Percentiles rank a stretch among this genome's conserved stretches.
Conservation (phyloP, 768 basidiomycete genomes). For the Lepiota subincarnata region DNA sequence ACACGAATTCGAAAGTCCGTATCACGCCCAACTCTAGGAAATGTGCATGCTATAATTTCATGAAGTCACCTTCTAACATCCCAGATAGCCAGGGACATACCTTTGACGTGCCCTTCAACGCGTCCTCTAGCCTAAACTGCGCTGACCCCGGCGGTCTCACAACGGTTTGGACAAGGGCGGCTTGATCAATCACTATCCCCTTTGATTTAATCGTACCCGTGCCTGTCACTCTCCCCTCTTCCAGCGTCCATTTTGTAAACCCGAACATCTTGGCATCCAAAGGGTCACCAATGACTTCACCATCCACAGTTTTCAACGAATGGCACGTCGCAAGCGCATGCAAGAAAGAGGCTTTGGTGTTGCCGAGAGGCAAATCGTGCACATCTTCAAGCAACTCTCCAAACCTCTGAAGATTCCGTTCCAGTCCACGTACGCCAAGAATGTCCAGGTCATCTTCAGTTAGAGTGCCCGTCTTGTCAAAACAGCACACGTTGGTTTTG, state of each 20-base stretch:
- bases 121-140: conserved; percentile 89
- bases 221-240: conserved; percentile 78
- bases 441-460: conserved; percentile 98
- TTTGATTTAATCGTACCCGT: conserved; percentile 69
- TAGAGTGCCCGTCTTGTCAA: conserved; percentile 98
- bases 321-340: conserved; percentile 97
- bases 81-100: conserved; percentile 31
- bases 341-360: conserved; percentile 78
- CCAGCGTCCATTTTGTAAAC: conserved; percentile 93
- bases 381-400: conserved; percentile 88
- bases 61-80: not conserved
- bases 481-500: conserved; percentile 95
- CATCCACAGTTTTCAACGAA: conserved; percentile 86
- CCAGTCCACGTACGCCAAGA: conserved; percentile 85
- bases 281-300: conserved; percentile 90
- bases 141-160: conserved; percentile 94
- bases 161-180: conserved; percentile 92
- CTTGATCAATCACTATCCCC: conserved; percentile 60
- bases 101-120: conserved; percentile 77
- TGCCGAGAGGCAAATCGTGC: conserved; percentile 72
- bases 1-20: conserved; percentile 94
- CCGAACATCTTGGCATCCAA: conserved; percentile 98
- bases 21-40: conserved; percentile 97
- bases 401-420: conserved; percentile 72
- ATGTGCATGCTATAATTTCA: conserved; percentile 72